Percentiles rank a stretch among this genome's conserved stretches.
Evolutionary conservation across 352 stramenopile species (phyloP).

Genomic region (Phytophthora nicotianae): DNA sequence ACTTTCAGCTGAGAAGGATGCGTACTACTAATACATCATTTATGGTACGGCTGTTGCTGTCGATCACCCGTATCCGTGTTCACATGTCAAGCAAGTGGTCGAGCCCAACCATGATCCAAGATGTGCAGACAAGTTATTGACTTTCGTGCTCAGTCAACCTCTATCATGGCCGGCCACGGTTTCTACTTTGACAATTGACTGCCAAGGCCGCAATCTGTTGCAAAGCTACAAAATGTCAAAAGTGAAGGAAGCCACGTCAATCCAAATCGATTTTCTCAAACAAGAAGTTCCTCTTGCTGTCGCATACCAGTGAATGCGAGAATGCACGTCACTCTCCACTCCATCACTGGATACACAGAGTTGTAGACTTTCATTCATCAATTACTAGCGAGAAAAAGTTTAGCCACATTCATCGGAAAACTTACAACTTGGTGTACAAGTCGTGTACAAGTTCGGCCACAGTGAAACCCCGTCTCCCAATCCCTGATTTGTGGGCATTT

Average conservation of each 20-base stretch:
- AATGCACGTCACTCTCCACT: too few relatives aligned
- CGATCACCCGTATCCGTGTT: too few relatives aligned
- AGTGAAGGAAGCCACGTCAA: not conserved
- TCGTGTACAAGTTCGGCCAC: constrained; percentile 7
- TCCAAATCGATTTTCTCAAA: not conserved
- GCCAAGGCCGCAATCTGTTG: not conserved
- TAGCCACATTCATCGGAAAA: not conserved
- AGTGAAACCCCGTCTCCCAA: constrained; percentile 13
- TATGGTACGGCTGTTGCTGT: too few relatives aligned
- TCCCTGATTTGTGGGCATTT: constrained; percentile 24
- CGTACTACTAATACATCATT: too few relatives aligned
- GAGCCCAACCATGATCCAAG: too few relatives aligned
- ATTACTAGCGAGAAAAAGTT: not conserved
- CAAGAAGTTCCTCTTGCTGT: not conserved
- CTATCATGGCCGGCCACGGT: too few relatives aligned
- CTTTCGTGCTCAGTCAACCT: too few relatives aligned
- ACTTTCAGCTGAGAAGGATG: too few relatives aligned
- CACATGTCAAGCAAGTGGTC: too few relatives aligned
- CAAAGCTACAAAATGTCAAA: not conserved
- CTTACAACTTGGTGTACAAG: constrained; percentile 9
- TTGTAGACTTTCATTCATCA: not conserved
- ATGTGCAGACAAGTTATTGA: too few relatives aligned
- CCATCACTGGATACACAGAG: not conserved
- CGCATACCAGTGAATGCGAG: not conserved
- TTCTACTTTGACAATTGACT: not conserved